Conservation (phyloP, 345 rosid genomes). For the Raphanus sativus region DNA sequence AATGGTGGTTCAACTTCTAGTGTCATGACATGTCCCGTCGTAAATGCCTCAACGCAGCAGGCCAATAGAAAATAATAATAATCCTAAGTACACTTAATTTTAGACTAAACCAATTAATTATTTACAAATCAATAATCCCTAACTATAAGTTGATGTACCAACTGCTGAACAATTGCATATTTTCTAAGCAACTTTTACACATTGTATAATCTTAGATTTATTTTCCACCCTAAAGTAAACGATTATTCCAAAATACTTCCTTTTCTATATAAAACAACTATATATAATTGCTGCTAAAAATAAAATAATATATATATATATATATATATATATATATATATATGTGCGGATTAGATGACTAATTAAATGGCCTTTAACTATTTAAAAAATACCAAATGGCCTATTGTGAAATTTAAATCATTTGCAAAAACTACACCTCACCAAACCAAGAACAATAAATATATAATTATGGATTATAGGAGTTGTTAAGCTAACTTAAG, state of each 20-base stretch:
- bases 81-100: background rate
- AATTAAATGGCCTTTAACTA: too few species aligned
- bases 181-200: too few species aligned
- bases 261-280: too few species aligned
- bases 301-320: too few species aligned
- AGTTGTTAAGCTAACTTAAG: conserved; percentile 24
- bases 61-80: conserved; percentile 4
- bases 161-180: too few species aligned
- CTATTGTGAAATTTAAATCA: background rate
- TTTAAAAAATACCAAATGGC: background rate
- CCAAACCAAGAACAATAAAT: background rate
- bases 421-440: conserved; percentile 6
- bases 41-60: conserved; percentile 27
- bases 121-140: background rate
- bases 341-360: background rate
- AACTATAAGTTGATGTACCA: conserved; percentile 25
- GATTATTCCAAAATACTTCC: background rate
- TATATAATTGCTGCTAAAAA: too few species aligned
- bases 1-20: conserved; percentile 33
- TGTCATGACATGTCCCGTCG: conserved; percentile 31
- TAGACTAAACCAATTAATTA: background rate
- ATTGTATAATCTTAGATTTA: background rate
- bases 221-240: background rate
- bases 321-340: too few species aligned
- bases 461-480: background rate